phyloP scores from a whole-genome alignment of 768 basidiomycete genomes.

The Mycena haematopus region DNA sequence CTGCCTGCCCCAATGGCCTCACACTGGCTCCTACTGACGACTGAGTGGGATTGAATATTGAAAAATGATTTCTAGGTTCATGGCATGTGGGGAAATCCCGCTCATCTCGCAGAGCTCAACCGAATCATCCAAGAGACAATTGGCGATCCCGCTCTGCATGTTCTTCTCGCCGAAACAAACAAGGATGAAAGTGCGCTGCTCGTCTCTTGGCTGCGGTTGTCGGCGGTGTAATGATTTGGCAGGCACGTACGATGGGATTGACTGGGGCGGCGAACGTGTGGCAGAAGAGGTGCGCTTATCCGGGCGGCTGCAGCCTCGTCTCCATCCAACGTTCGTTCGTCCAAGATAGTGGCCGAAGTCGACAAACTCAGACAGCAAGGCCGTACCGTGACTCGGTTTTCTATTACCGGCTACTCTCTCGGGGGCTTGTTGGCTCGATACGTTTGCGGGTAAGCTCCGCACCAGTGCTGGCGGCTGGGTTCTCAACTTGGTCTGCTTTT shows the following conservation, averaged over 20 bases:
- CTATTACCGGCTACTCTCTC: constrained; percentile 78
- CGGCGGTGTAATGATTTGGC: constrained; percentile 11
- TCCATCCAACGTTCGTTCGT: constrained; percentile 13
- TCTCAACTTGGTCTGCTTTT: constrained; percentile 2
- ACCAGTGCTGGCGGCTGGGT: neutral
- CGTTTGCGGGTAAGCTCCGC: constrained; percentile 63
- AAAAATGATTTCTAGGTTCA: neutral
- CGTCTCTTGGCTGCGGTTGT: neutral
- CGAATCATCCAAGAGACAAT: constrained; percentile 58
- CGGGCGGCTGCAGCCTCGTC: constrained; percentile 24
- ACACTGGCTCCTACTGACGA: too few relatives aligned
- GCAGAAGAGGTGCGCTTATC: constrained; percentile 66
- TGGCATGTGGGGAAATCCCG: constrained; percentile 87
- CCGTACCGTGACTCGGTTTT: constrained; percentile 69
- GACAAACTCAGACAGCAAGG: constrained; percentile 58
- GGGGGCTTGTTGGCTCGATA: constrained; percentile 87
- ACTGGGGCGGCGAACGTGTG: constrained; percentile 75
- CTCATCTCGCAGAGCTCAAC: constrained; percentile 64
- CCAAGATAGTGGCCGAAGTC: constrained; percentile 63
- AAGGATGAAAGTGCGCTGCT: constrained; percentile 56
- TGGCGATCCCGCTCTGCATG: constrained; percentile 55
- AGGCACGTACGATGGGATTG: constrained; percentile 71
- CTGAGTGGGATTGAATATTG: neutral
- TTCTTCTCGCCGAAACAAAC: constrained; percentile 73
- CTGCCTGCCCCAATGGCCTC: too few relatives aligned